These are phyloP conservation scores for Hypoxylon sp. DNA, from an alignment of 2,329 filamentous ascomycete genomes.

Conservation along the genomic window DNA sequence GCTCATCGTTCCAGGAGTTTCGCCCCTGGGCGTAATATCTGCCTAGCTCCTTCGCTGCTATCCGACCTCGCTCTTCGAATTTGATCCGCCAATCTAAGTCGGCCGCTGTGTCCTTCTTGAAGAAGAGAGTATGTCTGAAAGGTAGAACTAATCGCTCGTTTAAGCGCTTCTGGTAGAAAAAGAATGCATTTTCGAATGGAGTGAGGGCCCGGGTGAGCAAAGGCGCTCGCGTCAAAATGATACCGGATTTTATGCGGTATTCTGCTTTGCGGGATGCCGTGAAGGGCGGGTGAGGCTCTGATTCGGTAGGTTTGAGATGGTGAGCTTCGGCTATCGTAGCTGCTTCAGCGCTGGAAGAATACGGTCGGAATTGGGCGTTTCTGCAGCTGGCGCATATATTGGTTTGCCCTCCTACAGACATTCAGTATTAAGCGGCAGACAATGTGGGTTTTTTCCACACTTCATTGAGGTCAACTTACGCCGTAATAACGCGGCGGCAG, in stretches of 20 bases:
- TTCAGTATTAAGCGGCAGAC: constrained; percentile 50
- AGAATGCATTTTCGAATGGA: constrained; percentile 92
- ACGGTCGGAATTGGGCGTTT: constrained; percentile 52
- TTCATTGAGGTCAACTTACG: constrained; percentile 59
- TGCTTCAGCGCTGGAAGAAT: constrained; percentile 55
- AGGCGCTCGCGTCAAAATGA: constrained; percentile 90
- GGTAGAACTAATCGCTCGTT: constrained; percentile 92
- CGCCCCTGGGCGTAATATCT: constrained; percentile 80
- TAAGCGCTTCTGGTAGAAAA: constrained; percentile 96
- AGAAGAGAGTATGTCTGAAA: constrained; percentile 94
- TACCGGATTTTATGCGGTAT: constrained; percentile 72
- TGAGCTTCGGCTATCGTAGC: constrained; percentile 58
- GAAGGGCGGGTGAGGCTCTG: constrained; percentile 52
- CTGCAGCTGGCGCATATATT: constrained; percentile 58
- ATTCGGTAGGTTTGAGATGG: constrained; percentile 55
- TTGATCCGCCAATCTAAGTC: constrained; percentile 94
- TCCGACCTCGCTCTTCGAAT: constrained; percentile 78
- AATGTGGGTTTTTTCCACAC: constrained; percentile 19
- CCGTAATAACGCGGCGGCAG: constrained; percentile 64
- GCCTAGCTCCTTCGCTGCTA: constrained; percentile 87
- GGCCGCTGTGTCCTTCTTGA: constrained; percentile 87
- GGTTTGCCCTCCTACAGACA: constrained; percentile 53
- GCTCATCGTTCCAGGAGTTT: constrained; percentile 91
- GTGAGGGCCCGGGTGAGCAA: constrained; percentile 87
- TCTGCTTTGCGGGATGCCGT: constrained; percentile 49